These are phyloP conservation scores for Ramularia endophylla DNA, from an alignment of 2,329 filamentous ascomycete genomes.

Conservation along the genomic window DNA sequence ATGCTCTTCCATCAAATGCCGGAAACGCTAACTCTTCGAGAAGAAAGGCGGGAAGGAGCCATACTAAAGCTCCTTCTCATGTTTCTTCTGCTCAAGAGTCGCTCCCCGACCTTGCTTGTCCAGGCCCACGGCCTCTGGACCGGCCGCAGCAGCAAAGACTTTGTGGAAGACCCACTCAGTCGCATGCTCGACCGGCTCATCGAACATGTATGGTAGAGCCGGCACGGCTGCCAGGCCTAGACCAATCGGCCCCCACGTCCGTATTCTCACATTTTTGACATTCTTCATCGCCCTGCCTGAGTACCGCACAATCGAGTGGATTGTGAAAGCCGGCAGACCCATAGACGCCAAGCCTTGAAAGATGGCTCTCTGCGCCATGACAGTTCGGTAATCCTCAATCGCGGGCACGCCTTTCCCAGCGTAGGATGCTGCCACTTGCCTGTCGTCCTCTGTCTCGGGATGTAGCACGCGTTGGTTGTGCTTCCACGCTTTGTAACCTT, in stretches of 20 bases:
- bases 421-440: constrained; percentile 8
- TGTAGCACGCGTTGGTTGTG: constrained; percentile 73
- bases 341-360: constrained; percentile 91
- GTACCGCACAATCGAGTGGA: constrained; percentile 88
- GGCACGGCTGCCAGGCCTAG: constrained; percentile 64
- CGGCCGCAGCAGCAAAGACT: constrained; percentile 68
- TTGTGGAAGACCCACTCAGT: constrained; percentile 89
- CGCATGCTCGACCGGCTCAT: constrained; percentile 85
- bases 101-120: constrained; percentile 32
- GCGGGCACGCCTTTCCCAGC: constrained; percentile 49
- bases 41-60: neutral
- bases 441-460: constrained; percentile 51
- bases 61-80: constrained; percentile 33
- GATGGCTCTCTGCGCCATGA: constrained; percentile 84
- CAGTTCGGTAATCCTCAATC: constrained; percentile 81
- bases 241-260: constrained; percentile 88
- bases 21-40: too few relatives aligned
- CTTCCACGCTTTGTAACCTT: constrained; percentile 92
- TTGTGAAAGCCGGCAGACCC: constrained; percentile 89
- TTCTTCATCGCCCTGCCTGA: constrained; percentile 81
- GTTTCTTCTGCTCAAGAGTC: constrained; percentile 9
- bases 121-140: constrained; percentile 49
- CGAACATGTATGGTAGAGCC: constrained; percentile 76
- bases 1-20: neutral
- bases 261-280: constrained; percentile 64